phyloP scores from a whole-genome alignment of 768 basidiomycete genomes.

The Coprinopsis sp. region DNA sequence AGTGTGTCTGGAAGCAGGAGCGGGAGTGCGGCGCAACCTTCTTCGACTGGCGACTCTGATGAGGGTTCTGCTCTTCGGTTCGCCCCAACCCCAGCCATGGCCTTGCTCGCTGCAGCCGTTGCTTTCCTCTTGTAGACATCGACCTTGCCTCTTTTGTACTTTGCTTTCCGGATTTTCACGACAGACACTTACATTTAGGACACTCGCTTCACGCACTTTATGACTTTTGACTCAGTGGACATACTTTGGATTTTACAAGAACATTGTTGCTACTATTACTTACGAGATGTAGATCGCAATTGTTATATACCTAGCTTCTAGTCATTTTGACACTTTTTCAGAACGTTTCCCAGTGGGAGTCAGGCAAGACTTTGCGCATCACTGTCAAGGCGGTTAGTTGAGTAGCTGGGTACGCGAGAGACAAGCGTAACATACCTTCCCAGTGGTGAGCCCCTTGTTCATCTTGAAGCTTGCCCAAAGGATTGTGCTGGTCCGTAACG shows the following conservation, averaged over 20 bases:
- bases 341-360: slow-evolving; percentile 75
- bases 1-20: not conserved
- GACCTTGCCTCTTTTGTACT: not conserved
- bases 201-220: too few species aligned
- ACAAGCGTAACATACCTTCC: slow-evolving; percentile 47
- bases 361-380: slow-evolving; percentile 74
- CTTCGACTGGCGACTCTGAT: not conserved
- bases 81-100: not conserved
- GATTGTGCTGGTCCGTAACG: slow-evolving; percentile 59
- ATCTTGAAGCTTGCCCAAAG: slow-evolving; percentile 61
- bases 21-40: not conserved
- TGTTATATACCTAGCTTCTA: too few species aligned
- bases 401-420: not conserved
- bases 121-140: not conserved
- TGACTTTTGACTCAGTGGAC: too few species aligned
- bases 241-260: not conserved
- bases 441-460: slow-evolving; percentile 68
- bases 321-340: slow-evolving; percentile 25
- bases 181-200: not conserved
- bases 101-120: not conserved
- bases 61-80: not conserved
- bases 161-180: not conserved
- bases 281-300: too few species aligned
- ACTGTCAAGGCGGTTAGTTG: slow-evolving; percentile 9
- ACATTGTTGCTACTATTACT: not conserved